phyloP scores from a whole-genome alignment of 805 yeast genomes.

The Ascoidea rubescens region DNA sequence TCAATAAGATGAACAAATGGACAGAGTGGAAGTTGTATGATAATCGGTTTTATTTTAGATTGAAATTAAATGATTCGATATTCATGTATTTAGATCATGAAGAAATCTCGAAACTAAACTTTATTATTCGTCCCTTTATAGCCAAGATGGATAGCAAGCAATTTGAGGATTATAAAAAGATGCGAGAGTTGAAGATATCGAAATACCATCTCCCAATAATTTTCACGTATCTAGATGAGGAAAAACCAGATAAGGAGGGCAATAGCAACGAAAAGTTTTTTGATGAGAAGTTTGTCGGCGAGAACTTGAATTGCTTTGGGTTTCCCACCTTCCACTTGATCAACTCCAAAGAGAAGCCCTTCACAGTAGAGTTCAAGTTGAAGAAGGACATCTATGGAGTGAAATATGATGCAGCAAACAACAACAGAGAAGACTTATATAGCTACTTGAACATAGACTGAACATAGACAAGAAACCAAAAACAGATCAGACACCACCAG shows the following conservation, averaged over 20 bases:
- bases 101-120: background rate
- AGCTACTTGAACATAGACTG: no score
- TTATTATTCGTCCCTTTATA: no score
- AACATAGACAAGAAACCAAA: no score
- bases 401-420: background rate
- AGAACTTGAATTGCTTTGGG: no score
- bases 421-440: no score
- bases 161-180: background rate
- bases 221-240: no score
- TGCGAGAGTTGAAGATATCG: background rate
- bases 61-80: no score
- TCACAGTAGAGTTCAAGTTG: background rate
- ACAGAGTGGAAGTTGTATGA: slow-evolving; percentile 19
- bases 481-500: no score
- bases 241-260: no score
- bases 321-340: background rate
- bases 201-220: background rate
- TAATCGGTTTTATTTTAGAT: slow-evolving; percentile 17
- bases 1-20: slow-evolving; percentile 11
- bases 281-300: background rate
- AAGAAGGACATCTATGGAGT: no score
- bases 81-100: background rate
- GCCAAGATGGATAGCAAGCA: background rate
- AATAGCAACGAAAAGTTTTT: no score
- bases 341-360: no score